Base-by-base conservation (phyloP, 257 asterid genomes). In the Solanum habrochaites region DNA sequence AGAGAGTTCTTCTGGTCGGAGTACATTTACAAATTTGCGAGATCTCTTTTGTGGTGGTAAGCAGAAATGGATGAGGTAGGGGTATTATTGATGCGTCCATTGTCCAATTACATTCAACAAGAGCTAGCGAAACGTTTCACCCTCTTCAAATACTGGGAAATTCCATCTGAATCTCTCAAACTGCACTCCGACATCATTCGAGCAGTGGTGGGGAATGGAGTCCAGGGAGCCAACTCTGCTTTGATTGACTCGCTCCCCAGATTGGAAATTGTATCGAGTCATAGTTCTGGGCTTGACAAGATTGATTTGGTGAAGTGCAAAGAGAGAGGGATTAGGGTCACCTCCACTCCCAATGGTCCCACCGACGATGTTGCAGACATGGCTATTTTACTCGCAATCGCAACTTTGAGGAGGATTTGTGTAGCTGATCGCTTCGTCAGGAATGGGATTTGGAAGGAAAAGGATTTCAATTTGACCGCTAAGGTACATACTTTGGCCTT, bases 281-380 rank as follows among this genome's bases (percentile, higher is more conserved):
- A 91, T 80, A 92, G 97, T 86, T 88, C 93, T 49, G 97, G 97
- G 13, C 90, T 93, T 72, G 97, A 93, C 66, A 91, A 94, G 87
- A 93, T 92, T 45, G 95, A 93, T 84, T 81, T 94, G 86, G 90
- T 67, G 4, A 93, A 89, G 92, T 94, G 95, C 82, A 90, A 88
- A 81, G 89, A 87, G 85, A 94, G 86, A 91, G 95, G 95, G 31
- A 94, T 94, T 49, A 88, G 91, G 82, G 97, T 93, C 69, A 90
- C 94, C 40, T 91, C 91, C 89, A 90, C 94, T 69, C 97, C 97
- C 32, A 93, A 90, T 84, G 91, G 90, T 39, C 72, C 90, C 84
- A 91, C 95, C 3, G 88, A 90, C 27, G 95, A 94, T 77, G 95
- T 93, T 56, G 97, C 97, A 62, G 95, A 95, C 86, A 73, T 88